A percentile compares a stretch with the other conserved stretches of the same genome.
Conservation (phyloP, 129 eudicot species). For the Solidago caesia region DNA sequence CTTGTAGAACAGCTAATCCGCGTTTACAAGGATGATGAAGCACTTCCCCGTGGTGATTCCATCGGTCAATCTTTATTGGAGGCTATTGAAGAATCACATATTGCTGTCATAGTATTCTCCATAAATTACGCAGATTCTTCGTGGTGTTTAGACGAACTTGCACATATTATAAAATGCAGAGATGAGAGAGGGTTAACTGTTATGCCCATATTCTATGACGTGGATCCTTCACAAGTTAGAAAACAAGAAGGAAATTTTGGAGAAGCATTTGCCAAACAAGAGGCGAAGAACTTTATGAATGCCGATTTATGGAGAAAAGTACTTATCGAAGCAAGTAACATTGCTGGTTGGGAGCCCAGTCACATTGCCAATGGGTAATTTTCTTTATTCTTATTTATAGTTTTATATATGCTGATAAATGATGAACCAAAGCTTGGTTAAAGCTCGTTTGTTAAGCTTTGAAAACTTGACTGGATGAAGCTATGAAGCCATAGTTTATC, state of each 20-base stretch:
- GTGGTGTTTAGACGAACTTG: background rate
- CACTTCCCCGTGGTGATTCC: background rate
- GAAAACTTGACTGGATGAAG: background rate
- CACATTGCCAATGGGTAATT: conserved; percentile 12
- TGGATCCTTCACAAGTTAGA: background rate
- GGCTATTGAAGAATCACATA: background rate
- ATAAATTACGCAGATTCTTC: background rate
- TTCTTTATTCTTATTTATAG: background rate
- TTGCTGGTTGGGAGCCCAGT: background rate
- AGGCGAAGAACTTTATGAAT: background rate
- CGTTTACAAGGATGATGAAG: background rate
- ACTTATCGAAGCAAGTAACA: background rate
- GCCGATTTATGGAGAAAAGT: background rate
- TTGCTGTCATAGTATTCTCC: background rate
- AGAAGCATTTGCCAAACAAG: background rate
- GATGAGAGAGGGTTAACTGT: background rate
- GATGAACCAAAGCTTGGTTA: too few species aligned
- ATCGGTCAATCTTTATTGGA: background rate
- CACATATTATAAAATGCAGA: background rate
- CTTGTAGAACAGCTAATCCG: background rate
- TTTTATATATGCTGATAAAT: background rate
- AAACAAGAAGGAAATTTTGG: background rate
- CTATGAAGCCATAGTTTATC: too few species aligned
- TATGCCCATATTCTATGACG: conserved; percentile 2
- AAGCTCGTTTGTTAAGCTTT: background rate